Evolutionary conservation across 345 rosid genomes (phyloP), one percentile per base, ranked within the genome.

Genomic region (Linum tenue): DNA sequence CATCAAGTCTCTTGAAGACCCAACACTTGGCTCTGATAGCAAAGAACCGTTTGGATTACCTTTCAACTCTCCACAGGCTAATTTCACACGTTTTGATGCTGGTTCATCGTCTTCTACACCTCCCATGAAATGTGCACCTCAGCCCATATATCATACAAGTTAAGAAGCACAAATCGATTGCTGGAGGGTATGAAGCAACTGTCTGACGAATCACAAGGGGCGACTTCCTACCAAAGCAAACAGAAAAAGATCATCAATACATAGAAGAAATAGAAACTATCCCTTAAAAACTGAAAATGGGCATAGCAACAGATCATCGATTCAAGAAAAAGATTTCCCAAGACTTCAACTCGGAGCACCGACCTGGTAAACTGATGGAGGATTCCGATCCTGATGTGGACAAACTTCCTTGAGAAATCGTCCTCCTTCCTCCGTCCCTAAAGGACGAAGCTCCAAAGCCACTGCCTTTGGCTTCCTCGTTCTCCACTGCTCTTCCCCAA

Each of bases 1-100:
- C 90, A 83, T 85, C 79, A 71, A 62, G 72, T 77, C 90, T 72
- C 81, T 83, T 77, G 77, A 81, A 76, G 86, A 79, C 76, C 69
- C 76, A 81, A 60, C 65, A 16, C 14, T 36, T 36, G 65, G 43
- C 59, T 60, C 71, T 60, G 65, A 10, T 37, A 61, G 39, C 61
- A 64, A 68, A 8, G 59, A 60, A 53, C 65, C 59, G 57, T 68
- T 60, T 12, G 66, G 53, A 62, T 61, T 39, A 59, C 60, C 60
- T 31, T 37, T 62, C 39, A 40, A 62, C 22, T 41, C 65, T 48
- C 37, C 59, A 17, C 51, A 69, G 36, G 56, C 50, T 55, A 62
- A 22, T 69, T 62, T 69, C 41, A 62, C 41, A 60, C 72, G 72
- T 69, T 69, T 69, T 10, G 58, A 60, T 41, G 66, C 64, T 69